Percentiles rank a stretch among this genome's conserved stretches.
phyloP scores from a whole-genome alignment of 805 yeast genomes.

The Metschnikowia similis region DNA sequence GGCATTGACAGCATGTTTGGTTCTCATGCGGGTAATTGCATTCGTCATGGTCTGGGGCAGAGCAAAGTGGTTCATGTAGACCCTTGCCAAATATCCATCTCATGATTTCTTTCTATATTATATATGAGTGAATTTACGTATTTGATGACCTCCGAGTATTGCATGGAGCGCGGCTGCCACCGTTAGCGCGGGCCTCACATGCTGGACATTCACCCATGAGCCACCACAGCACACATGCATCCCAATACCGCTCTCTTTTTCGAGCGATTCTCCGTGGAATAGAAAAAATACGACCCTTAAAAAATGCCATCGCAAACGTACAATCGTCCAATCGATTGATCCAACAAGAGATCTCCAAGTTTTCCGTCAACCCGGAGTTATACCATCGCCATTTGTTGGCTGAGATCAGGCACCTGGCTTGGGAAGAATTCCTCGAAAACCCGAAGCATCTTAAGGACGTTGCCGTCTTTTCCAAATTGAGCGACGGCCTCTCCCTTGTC shows the following conservation, averaged over 20 bases:
- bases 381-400: constrained; percentile 15
- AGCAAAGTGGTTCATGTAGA: constrained; percentile 20
- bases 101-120: not conserved
- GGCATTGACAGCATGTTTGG: constrained; percentile 34
- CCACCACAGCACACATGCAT: not conserved
- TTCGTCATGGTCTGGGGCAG: constrained; percentile 21
- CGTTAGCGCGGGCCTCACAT: not conserved
- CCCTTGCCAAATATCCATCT: not conserved
- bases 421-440: constrained; percentile 15
- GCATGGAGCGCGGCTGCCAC: not conserved
- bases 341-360: constrained; percentile 10
- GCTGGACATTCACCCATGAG: not conserved
- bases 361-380: constrained; percentile 8
- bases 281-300: not conserved
- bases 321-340: not conserved
- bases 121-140: not conserved
- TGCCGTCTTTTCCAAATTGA: constrained; percentile 4
- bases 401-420: constrained; percentile 17
- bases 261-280: constrained; percentile 14
- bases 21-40: constrained; percentile 42
- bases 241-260: constrained; percentile 12
- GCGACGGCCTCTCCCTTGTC: constrained; percentile 13
- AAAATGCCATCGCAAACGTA: not conserved
- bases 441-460: constrained; percentile 3
- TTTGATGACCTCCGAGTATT: not conserved